These are phyloP conservation scores for Adansonia gregorii DNA, from an alignment of 441 rosid species.

Conservation along the genomic window DNA sequence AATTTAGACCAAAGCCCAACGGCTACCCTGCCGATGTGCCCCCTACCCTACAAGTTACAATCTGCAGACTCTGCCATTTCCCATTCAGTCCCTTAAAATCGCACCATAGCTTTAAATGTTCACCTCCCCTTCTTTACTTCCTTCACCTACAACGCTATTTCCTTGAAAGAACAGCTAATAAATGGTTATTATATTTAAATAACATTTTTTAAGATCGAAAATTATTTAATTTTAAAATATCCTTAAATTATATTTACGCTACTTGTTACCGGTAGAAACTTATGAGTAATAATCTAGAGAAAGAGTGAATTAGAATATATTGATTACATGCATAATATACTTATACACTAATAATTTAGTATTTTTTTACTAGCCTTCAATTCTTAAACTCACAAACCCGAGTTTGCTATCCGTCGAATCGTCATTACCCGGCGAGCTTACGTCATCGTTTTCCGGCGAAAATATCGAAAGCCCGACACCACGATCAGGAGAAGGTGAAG, in stretches of 20 bases:
- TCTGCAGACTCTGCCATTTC: neutral
- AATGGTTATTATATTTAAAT: neutral
- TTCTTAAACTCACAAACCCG: conserved; percentile 14
- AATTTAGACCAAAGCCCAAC: neutral
- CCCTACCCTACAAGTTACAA: neutral
- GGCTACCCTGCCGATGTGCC: neutral
- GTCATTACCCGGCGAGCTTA: conserved; percentile 1
- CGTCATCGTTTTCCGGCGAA: conserved; percentile 10
- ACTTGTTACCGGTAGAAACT: neutral
- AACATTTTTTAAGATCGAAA: no score
- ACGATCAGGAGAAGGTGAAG: conserved; percentile 66
- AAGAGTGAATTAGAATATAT: neutral
- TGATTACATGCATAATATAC: neutral
- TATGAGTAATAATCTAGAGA: neutral
- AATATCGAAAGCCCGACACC: conserved; percentile 16
- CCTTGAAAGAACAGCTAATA: neutral
- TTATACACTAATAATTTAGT: neutral
- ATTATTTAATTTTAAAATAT: no score
- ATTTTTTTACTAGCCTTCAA: neutral
- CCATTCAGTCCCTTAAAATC: neutral
- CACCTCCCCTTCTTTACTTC: neutral
- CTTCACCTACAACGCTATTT: neutral
- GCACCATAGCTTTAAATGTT: neutral
- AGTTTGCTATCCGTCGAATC: neutral
- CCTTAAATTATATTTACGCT: neutral